Conservation (phyloP, 108 stramenopile genomes). For the Cyclostephanos invisitatus region DNA sequence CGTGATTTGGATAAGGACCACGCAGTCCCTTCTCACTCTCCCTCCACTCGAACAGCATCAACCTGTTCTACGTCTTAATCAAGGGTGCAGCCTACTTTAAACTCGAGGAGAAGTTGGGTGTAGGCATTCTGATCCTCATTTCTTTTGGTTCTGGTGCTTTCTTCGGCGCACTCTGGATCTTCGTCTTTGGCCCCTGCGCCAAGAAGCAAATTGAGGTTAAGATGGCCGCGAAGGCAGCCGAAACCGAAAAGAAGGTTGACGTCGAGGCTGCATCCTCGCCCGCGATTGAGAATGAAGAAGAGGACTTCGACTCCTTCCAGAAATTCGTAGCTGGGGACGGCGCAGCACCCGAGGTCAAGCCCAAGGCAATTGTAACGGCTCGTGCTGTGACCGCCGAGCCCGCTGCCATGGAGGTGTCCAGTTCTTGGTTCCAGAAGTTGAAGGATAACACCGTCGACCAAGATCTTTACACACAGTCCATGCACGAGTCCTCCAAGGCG, state of each 20-base stretch:
- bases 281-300: neutral
- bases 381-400: neutral
- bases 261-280: neutral
- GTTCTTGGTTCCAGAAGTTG: neutral
- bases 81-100: conserved; percentile 17
- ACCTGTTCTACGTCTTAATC: conserved; percentile 3
- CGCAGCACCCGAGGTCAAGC: neutral
- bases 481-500: conserved; percentile 29
- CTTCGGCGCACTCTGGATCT: conserved; percentile 35
- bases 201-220: conserved; percentile 10
- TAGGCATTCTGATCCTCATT: conserved; percentile 2
- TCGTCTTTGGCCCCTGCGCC: conserved; percentile 38
- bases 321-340: neutral
- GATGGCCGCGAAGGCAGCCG: conserved; percentile 4
- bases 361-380: no score
- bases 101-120: conserved; percentile 15
- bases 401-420: neutral
- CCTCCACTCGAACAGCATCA: conserved; percentile 11
- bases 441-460: conserved; percentile 15
- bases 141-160: conserved; percentile 30
- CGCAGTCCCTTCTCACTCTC: no score
- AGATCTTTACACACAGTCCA: conserved; percentile 7
- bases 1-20: no score
- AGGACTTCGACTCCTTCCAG: neutral
- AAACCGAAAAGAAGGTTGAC: neutral